Base-by-base conservation (phyloP, 1,284 basidiomycete species). In the Fomitiporia mediterranea region DNA sequence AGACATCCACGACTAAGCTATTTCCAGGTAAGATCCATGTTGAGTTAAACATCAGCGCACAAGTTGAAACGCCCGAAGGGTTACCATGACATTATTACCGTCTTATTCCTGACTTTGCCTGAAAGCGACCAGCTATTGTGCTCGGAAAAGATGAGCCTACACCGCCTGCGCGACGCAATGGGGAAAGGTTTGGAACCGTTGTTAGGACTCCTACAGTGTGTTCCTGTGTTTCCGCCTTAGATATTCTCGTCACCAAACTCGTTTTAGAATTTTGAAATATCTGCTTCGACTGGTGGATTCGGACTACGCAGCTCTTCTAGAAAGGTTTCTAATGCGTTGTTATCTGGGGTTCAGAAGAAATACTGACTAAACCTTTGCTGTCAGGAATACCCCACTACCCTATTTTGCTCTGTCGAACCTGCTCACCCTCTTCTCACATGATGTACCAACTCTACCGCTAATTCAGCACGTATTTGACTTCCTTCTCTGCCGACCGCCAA, bases 381-480 rank as follows among this genome's bases (percentile, higher is more conserved):
- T 35, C 57, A 81, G 80, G 48, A 72, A 73, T 21, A 79, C 86
- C 0, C 83, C 86, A 0, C 73, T 93, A 2, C 92, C 91, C 0
- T 92, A 89, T 69, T 94, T 89, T 67, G 91, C 93, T 0, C 79
- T 98, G 6, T 91, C 93, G 9, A 93, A 94, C 73, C 80, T 97
- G 37, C 75, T 98, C 37, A 96, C 94, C 0, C 77, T 97, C 28
- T 91, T 97, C 70, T 86, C 94, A 4, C 94, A 98, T 69, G 93
- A 96, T 64, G 79, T 92, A 56, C 90, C 92, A 7, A 89, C 87
- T 0, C 77, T 95, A 21, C 78, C 84, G 2, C 81, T 94, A 21
- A 88, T 93, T 30, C 92, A 94, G 69, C 84, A 92, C 59, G 81
- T 94, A 44, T 93, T 96, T 67, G 94, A 96, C 70, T 97, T 86